Base-by-base conservation (phyloP, 2,329 filamentous ascomycete genomes). In the Zasmidium citrigriseum region DNA sequence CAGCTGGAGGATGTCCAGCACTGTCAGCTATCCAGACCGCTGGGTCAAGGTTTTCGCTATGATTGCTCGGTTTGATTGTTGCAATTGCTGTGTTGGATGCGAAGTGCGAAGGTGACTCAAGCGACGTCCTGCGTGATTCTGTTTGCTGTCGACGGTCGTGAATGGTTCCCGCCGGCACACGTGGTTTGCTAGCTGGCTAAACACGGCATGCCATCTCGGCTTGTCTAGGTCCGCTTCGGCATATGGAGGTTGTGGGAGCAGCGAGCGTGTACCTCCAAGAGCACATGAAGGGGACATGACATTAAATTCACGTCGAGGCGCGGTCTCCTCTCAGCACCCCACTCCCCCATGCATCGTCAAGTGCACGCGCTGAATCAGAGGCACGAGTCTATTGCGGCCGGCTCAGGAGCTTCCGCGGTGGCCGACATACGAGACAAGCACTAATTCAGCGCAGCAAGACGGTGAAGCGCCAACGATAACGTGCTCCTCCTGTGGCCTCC, bases 41-140 rank as follows among this genome's bases (percentile, higher is more conserved):
- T 60, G 64, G 64, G 51, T 61, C 55, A 48, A 49, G 48, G 24
- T 53, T 27, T n/a, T 46, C 12, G 55, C 41, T 59, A 49, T 59
- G 61, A 58, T 57, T 61, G 63, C 47, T 61, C 52, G 50, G 47
- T 22, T 55, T 27, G 21, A 55, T 44, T 53, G 54, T 55, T 53
- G 56, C 52, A 29, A 38, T 41, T 55, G 54, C 55, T 55, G 44
- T 38, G 46, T 44, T 38, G 21, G 48, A 27, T 54, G 56, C 56
- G 23, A 59, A 51, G 20, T 29, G 18, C 52, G 52, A 46, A 29
- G 48, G 54, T 58, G 60, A 55, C 49, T 54, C 50, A 38, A 29
- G 22, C 27, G 38, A 41, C 14, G 4, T 9, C 16, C 14, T 7
- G 34, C 34, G 34, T 41, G 34, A 16, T 41, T 41, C 34, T 41